Conservation (phyloP, 2,329 filamentous ascomycete species). For the Thermoascus crustaceus region DNA sequence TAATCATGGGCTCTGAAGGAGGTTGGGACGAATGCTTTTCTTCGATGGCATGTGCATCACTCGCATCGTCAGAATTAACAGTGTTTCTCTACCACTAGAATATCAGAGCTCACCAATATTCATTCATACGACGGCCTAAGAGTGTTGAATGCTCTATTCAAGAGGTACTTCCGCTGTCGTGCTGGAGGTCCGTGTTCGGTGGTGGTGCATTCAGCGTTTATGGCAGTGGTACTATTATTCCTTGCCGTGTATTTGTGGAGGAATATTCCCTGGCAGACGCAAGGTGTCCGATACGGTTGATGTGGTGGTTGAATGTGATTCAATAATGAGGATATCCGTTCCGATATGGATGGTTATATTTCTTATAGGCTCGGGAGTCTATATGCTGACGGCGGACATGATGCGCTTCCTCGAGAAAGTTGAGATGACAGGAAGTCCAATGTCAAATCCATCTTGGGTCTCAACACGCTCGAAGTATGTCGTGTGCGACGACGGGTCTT, state of each 20-base stretch:
- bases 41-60: slow-evolving; percentile 17
- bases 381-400: background rate
- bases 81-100: slow-evolving; percentile 11
- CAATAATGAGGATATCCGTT: background rate
- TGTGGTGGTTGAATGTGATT: background rate
- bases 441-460: background rate
- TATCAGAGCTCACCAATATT: background rate
- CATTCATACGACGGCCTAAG: background rate
- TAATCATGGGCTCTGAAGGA: slow-evolving; percentile 2
- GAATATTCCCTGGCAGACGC: background rate
- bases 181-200: background rate
- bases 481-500: background rate
- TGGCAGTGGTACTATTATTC: background rate
- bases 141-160: background rate
- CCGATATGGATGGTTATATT: background rate
- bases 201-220: background rate
- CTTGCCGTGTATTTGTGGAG: background rate
- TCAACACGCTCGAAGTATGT: background rate
- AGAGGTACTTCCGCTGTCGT: background rate
- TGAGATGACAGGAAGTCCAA: background rate
- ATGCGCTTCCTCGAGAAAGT: background rate
- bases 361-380: background rate
- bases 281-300: background rate
- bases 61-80: slow-evolving; percentile 19
- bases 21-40: slow-evolving; percentile 11